These are phyloP conservation scores for Seiridium unicorne DNA, from an alignment of 2,329 filamentous ascomycete genomes.

Conservation along the genomic window DNA sequence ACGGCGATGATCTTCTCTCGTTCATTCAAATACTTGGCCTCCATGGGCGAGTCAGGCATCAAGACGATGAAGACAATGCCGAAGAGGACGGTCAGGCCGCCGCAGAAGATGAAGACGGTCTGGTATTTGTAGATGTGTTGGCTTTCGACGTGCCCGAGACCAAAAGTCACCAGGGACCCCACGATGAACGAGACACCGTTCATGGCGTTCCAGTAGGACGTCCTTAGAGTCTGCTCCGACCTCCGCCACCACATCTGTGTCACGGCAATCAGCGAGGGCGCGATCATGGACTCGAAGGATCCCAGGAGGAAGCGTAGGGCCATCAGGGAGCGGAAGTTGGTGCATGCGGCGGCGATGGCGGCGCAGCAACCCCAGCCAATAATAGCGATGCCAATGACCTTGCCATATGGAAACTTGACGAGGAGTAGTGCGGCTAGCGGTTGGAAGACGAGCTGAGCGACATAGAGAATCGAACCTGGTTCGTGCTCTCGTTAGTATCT, in stretches of 20 bases:
- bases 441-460: constrained; percentile 60
- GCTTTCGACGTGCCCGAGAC: constrained; percentile 45
- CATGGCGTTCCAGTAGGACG: constrained; percentile 52
- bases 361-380: constrained; percentile 52
- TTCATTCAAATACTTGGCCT: constrained; percentile 58
- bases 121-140: constrained; percentile 47
- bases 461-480: constrained; percentile 44
- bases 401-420: constrained; percentile 53
- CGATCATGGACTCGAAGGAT: constrained; percentile 46
- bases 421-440: constrained; percentile 51
- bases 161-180: constrained; percentile 54
- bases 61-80: constrained; percentile 49
- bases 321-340: constrained; percentile 43
- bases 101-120: constrained; percentile 49
- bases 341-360: constrained; percentile 49
- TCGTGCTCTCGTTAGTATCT: background rate
- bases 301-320: constrained; percentile 44
- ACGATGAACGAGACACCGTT: constrained; percentile 55
- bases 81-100: constrained; percentile 49
- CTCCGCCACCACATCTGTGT: constrained; percentile 56
- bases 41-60: constrained; percentile 64
- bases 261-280: constrained; percentile 49
- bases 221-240: constrained; percentile 48
- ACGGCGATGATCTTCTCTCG: constrained; percentile 67
- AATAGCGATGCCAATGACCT: constrained; percentile 50